phyloP scores from a whole-genome alignment of 768 basidiomycete genomes.

The Tulasnella sp. region DNA sequence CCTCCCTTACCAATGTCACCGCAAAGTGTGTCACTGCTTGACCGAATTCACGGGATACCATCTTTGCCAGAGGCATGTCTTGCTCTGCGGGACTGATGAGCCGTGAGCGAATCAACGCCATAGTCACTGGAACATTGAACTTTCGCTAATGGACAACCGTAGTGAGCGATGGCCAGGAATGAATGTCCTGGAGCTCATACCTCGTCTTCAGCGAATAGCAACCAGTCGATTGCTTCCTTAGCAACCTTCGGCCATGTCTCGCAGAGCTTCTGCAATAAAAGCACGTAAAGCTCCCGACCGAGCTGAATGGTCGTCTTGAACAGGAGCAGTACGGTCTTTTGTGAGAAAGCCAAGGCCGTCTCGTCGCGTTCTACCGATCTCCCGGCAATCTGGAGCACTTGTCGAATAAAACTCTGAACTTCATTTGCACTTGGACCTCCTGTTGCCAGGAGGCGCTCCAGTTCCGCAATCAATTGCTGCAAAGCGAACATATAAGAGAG shows the following conservation, averaged over 20 bases:
- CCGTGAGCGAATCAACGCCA: slow-evolving; percentile 73
- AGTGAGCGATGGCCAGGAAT: slow-evolving; percentile 17
- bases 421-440: slow-evolving; percentile 66
- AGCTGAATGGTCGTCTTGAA: slow-evolving; percentile 82
- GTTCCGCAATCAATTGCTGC: slow-evolving; percentile 44
- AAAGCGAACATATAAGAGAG: slow-evolving; percentile 25
- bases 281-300: slow-evolving; percentile 87
- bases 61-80: slow-evolving; percentile 85
- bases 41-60: slow-evolving; percentile 65
- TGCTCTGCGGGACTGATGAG: slow-evolving; percentile 66
- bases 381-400: slow-evolving; percentile 70
- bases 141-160: slow-evolving; percentile 53
- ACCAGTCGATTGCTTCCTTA: slow-evolving; percentile 94
- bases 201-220: slow-evolving; percentile 93
- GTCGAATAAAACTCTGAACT: slow-evolving; percentile 70
- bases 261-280: slow-evolving; percentile 80
- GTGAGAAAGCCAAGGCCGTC: slow-evolving; percentile 84
- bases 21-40: slow-evolving; percentile 70
- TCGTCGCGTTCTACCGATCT: slow-evolving; percentile 70
- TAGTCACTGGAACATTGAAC: slow-evolving; percentile 88
- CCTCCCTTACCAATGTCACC: slow-evolving; percentile 75
- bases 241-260: slow-evolving; percentile 83
- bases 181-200: slow-evolving; percentile 34
- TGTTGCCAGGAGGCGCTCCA: slow-evolving; percentile 71
- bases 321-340: slow-evolving; percentile 90